phyloP scores from a whole-genome alignment of 176 grass and related monocot species.

The Eremochloa ophiuroides region DNA sequence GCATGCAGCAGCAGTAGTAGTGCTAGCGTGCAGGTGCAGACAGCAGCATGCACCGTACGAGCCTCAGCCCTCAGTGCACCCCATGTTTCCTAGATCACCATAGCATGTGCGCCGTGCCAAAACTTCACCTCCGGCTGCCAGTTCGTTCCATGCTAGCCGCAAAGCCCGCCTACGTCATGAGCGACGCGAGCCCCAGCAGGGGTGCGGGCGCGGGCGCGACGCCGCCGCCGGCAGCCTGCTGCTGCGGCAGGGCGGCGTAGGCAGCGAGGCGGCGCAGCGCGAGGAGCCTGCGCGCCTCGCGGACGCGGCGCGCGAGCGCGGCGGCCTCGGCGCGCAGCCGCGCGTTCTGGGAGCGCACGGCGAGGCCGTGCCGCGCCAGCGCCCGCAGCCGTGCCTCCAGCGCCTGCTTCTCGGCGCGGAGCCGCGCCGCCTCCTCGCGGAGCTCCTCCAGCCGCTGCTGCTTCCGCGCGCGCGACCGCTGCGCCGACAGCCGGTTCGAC shows the following conservation, averaged over 20 bases:
- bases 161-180: conserved; percentile 18
- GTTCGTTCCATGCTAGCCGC: background rate
- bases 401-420: conserved; percentile 30
- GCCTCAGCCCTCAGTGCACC: background rate
- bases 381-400: conserved; percentile 8
- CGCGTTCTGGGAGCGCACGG: conserved; percentile 38
- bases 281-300: conserved; percentile 16
- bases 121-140: background rate
- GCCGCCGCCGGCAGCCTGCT: background rate
- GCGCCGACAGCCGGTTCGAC: conserved; percentile 80
- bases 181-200: conserved; percentile 8
- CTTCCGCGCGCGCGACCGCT: conserved; percentile 61
- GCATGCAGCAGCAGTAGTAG: background rate
- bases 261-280: conserved; percentile 24
- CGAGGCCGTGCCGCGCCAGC: conserved; percentile 7
- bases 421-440: background rate
- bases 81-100: background rate
- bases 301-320: conserved; percentile 19
- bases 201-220: background rate
- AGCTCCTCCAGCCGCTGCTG: conserved; percentile 61
- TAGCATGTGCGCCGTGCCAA: background rate
- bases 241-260: background rate
- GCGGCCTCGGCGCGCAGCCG: conserved; percentile 32
- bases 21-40: background rate
- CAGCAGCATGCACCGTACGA: background rate